These are phyloP conservation scores for Corymbia calophylla DNA, from an alignment of 441 rosid species.

Conservation along the genomic window DNA sequence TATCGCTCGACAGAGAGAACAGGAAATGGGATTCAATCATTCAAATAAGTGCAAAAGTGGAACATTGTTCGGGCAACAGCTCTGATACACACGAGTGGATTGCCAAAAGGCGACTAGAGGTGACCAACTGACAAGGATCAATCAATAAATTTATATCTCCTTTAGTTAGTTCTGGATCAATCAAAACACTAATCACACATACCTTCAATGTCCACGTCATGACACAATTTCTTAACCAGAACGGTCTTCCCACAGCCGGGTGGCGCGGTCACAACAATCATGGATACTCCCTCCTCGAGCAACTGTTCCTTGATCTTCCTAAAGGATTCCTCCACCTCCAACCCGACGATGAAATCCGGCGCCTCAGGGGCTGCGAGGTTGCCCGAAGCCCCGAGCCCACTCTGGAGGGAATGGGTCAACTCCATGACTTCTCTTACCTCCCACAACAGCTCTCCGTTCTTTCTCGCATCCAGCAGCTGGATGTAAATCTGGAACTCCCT, in stretches of 20 bases:
- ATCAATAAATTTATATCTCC: not conserved
- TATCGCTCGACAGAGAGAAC: not conserved
- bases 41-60: not conserved
- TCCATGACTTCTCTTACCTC: not conserved
- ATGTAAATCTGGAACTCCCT: not conserved
- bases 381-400: not conserved
- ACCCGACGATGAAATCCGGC: conserved; percentile 4
- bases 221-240: conserved; percentile 1
- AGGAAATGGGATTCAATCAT: not conserved
- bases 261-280: conserved; percentile 2
- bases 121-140: not conserved
- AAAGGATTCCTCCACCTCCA: not conserved
- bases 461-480: not conserved
- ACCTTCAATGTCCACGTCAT: conserved; percentile 5
- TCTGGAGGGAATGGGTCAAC: not conserved
- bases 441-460: not conserved
- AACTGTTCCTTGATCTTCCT: not conserved
- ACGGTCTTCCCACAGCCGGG: conserved; percentile 4
- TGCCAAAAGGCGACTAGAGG: not conserved
- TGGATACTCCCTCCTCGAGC: not conserved
- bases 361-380: not conserved
- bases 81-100: not conserved
- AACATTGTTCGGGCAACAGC: not conserved
- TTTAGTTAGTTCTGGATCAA: not conserved
- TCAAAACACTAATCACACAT: not conserved